phyloP scores from a whole-genome alignment of 345 rosid genomes.

The Eucalyptus virginea region DNA sequence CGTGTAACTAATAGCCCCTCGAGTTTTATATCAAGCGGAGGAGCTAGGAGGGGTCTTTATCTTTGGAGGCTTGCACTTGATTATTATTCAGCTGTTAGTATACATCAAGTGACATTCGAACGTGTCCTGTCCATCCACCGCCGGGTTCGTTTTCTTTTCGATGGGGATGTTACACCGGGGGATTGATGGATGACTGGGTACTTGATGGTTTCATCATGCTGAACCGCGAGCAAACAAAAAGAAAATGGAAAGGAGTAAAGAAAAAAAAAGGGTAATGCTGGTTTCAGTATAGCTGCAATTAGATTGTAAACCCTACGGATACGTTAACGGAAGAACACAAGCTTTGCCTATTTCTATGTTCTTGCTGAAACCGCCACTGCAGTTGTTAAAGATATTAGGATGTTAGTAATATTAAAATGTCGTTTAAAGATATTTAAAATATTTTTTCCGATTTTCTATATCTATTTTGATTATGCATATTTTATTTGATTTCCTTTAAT shows the following conservation, averaged over 20 bases:
- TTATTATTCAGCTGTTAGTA: neutral
- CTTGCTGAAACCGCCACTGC: neutral
- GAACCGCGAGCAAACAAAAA: neutral
- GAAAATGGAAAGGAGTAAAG: neutral
- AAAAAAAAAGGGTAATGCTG: neutral
- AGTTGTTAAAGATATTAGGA: neutral
- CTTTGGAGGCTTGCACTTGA: neutral
- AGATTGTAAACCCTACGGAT: neutral
- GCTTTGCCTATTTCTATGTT: neutral
- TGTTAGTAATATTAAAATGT: no score
- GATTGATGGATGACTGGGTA: neutral
- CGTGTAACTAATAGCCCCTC: neutral
- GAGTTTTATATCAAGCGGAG: neutral
- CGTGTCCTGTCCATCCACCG: neutral
- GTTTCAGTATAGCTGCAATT: neutral
- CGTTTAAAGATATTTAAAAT: no score
- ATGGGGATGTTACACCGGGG: neutral
- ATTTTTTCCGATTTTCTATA: no score
- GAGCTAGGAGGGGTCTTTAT: neutral
- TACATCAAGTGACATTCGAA: neutral
- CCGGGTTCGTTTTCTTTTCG: neutral
- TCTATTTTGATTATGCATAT: no score
- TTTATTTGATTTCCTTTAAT: no score
- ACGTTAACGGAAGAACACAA: neutral
- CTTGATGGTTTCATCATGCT: neutral